Percentiles rank a stretch among this genome's conserved stretches.
Conservation (phyloP, 306 rosid species). For the Fragaria nilgerrensis region DNA sequence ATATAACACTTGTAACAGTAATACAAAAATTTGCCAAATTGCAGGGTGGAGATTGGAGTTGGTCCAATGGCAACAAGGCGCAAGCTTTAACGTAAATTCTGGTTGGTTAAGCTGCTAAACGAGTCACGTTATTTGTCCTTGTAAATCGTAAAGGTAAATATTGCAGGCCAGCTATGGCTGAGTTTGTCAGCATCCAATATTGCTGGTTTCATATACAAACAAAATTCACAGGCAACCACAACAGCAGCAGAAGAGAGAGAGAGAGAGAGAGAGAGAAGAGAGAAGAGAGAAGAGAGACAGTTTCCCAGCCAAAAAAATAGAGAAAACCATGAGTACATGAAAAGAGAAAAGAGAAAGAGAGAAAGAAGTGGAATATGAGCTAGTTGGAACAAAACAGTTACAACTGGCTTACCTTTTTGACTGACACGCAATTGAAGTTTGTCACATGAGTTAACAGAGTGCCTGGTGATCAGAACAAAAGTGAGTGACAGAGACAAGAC, state of each 20-base stretch:
- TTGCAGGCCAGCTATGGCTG: constrained; percentile 6
- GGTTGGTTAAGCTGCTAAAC: neutral
- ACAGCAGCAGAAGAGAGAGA: neutral
- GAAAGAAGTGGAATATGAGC: neutral
- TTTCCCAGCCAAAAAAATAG: too few species aligned
- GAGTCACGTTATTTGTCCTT: neutral
- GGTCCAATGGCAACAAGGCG: constrained; percentile 3
- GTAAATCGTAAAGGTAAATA: neutral
- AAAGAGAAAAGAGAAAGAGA: neutral
- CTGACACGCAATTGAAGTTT: constrained; percentile 10
- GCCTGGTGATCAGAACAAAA: neutral
- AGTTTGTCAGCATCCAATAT: neutral
- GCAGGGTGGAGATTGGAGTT: neutral
- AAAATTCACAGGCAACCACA: neutral
- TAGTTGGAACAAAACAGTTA: neutral
- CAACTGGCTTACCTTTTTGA: neutral
- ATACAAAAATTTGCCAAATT: neutral
- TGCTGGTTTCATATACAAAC: neutral
- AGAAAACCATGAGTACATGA: neutral
- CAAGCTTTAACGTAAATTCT: neutral
- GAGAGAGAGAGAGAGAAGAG: too few species aligned
- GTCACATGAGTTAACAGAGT: constrained; percentile 1
- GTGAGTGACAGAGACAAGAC: neutral
- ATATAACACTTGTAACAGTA: neutral
- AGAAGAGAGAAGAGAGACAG: too few species aligned